Evolutionary conservation across 1,284 basidiomycete species (phyloP), one percentile per base, ranked within the genome.

Genomic region (Puccinia hordei): DNA sequence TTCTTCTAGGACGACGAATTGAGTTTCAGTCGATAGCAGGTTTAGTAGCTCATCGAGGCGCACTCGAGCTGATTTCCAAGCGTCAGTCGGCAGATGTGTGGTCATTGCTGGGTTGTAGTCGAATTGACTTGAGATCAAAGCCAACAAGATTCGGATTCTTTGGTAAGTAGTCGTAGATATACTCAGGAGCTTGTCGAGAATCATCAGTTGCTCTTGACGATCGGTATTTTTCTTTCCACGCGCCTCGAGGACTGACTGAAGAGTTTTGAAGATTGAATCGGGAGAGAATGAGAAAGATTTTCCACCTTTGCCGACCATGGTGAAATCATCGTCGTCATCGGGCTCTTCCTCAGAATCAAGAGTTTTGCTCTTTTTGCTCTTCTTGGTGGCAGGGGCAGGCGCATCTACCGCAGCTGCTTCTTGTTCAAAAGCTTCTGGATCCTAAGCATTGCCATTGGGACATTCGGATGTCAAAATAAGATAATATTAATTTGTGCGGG

Each of bases 181-280:
- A 83, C 92, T 91, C 41, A 96, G 89, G n/a, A 98, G 89, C 85
- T 92, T 92, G 85, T 93, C 91, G 27, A 99, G 89, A 81, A 94
- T 94, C 81, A 91, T 90, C 83, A 98, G 93, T 88, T 98, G 96
- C 87, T 98, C 95, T 61, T 89, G 90, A 82, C 97, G 91, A 87
- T 99, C 95, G 72, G 97, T 99, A 87, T 96, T 96, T 94, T 96
- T 81, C 19, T 74, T 94, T 44, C 97, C 97, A 83, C 97, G 91
- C 66, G 94, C 94, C 85, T 99, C 97, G 85, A 98, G 92, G 61
- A 99, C 91, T 61, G 91, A 89, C 83, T 94, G 91, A 41, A 99
- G 89, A 82, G 91, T 93, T 87, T 98, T 98, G 89, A 95, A 95
- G 83, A 99, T 92, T 68, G 91, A 90, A 81, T 98, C 96, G 10